Percentiles rank a stretch among this genome's conserved stretches.
Evolutionary conservation across 2,329 filamentous ascomycete species (phyloP).

Genomic region (Clonostachys solani): DNA sequence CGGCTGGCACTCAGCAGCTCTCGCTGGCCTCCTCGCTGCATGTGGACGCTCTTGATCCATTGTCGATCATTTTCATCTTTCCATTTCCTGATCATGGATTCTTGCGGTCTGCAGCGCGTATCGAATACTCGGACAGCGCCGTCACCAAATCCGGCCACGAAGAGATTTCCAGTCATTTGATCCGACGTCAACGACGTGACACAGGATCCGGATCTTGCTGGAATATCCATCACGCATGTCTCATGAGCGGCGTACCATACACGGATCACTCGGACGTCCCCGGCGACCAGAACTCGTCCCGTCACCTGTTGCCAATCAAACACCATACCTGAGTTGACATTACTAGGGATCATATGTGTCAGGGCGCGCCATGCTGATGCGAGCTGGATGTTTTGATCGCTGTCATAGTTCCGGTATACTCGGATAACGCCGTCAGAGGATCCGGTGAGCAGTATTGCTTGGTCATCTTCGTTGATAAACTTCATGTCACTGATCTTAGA

Average conservation of each 20-base stretch:
- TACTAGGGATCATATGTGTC: slow-evolving; percentile 90
- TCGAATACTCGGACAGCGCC: slow-evolving; percentile 94
- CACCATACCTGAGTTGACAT: slow-evolving; percentile 90
- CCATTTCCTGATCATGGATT: slow-evolving; percentile 95
- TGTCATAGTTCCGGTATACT: slow-evolving; percentile 89
- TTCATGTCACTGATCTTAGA: slow-evolving; percentile 92
- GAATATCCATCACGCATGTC: slow-evolving; percentile 89
- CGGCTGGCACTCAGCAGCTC: slow-evolving; percentile 88
- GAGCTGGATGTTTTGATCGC: slow-evolving; percentile 70
- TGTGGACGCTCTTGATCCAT: slow-evolving; percentile 94
- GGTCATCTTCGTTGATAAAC: slow-evolving; percentile 98
- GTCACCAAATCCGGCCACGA: slow-evolving; percentile 94
- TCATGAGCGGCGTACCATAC: slow-evolving; percentile 96
- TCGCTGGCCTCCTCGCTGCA: slow-evolving; percentile 90
- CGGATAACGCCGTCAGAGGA: slow-evolving; percentile 93
- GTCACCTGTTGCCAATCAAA: slow-evolving; percentile 99
- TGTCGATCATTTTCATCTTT: slow-evolving; percentile 81
- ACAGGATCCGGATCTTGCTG: slow-evolving; percentile 88
- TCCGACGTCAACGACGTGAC: slow-evolving; percentile 95
- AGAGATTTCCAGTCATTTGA: slow-evolving; percentile 95
- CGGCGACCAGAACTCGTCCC: slow-evolving; percentile 89
- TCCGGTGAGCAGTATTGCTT: slow-evolving; percentile 89
- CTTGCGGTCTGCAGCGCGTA: slow-evolving; percentile 75
- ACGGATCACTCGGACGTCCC: slow-evolving; percentile 90
- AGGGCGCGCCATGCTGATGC: slow-evolving; percentile 89